Evolutionary conservation across 768 basidiomycete species (phyloP).

Genomic region (Naganishia vaughanmartiniae): DNA sequence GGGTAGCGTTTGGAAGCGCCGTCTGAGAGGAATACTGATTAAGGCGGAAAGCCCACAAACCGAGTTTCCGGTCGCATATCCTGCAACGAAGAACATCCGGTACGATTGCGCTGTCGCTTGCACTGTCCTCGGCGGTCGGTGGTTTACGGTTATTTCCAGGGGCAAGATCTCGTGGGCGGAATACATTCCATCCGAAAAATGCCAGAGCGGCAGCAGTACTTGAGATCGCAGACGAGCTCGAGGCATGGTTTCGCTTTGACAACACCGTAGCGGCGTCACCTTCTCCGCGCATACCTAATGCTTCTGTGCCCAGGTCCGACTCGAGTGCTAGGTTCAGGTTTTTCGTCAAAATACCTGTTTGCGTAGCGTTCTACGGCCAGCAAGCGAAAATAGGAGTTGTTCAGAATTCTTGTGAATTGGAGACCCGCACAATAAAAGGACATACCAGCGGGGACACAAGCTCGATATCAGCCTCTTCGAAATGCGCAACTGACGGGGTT

Average conservation of each 20-base stretch:
- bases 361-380: neutral
- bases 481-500: constrained; percentile 14
- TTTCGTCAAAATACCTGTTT: neutral
- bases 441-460: constrained; percentile 17
- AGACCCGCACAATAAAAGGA: neutral
- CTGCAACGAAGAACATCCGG: constrained; percentile 19
- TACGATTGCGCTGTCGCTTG: neutral
- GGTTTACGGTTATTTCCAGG: neutral
- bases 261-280: neutral
- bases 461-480: constrained; percentile 19
- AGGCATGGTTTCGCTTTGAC: neutral
- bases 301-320: neutral
- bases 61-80: constrained; percentile 17
- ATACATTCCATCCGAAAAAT: constrained; percentile 20
- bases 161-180: neutral
- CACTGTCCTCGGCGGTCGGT: neutral
- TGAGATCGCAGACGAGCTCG: constrained; percentile 2
- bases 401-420: neutral
- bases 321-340: constrained; percentile 7
- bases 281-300: neutral
- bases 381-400: neutral
- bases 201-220: constrained; percentile 12
- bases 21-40: neutral
- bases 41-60: constrained; percentile 9
- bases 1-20: neutral